These are phyloP conservation scores for Ricinus communis DNA, from an alignment of 345 rosid genomes.

Conservation along the genomic window DNA sequence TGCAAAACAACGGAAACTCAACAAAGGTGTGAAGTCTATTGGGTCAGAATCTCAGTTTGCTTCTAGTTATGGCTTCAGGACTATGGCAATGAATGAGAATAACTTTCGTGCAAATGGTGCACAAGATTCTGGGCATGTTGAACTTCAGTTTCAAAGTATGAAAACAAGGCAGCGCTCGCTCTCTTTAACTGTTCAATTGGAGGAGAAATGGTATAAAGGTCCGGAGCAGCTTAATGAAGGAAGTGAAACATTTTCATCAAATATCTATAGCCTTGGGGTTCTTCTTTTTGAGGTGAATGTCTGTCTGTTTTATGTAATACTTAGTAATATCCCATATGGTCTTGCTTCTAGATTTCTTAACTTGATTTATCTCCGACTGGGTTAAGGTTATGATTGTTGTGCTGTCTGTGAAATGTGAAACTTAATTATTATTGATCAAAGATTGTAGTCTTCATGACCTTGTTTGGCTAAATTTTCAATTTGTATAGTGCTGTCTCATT, in stretches of 20 bases:
- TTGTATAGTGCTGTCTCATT: neutral
- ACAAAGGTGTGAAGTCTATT: conserved; percentile 23
- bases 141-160: conserved; percentile 32
- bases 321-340: neutral
- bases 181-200: conserved; percentile 39
- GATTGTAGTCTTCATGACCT: neutral
- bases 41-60: conserved; percentile 26
- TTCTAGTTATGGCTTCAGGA: conserved; percentile 28
- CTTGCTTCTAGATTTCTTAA: conserved; percentile 1
- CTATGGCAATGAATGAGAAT: conserved; percentile 26
- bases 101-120: conserved; percentile 25
- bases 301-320: neutral
- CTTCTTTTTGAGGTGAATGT: conserved; percentile 75
- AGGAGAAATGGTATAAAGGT: conserved; percentile 63
- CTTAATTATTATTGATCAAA: neutral
- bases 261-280: conserved; percentile 68
- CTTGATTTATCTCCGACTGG: neutral
- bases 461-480: neutral
- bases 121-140: conserved; percentile 32
- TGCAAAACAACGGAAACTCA: conserved; percentile 45
- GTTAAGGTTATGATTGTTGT: neutral
- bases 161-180: conserved; percentile 26
- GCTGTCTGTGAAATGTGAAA: neutral
- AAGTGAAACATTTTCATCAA: conserved; percentile 45
- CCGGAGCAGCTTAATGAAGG: conserved; percentile 57